A percentile compares a stretch with the other conserved stretches of the same genome.
These are phyloP conservation scores for Cladosporium halotolerans DNA, from an alignment of 2,329 filamentous ascomycete genomes.

Conservation along the genomic window DNA sequence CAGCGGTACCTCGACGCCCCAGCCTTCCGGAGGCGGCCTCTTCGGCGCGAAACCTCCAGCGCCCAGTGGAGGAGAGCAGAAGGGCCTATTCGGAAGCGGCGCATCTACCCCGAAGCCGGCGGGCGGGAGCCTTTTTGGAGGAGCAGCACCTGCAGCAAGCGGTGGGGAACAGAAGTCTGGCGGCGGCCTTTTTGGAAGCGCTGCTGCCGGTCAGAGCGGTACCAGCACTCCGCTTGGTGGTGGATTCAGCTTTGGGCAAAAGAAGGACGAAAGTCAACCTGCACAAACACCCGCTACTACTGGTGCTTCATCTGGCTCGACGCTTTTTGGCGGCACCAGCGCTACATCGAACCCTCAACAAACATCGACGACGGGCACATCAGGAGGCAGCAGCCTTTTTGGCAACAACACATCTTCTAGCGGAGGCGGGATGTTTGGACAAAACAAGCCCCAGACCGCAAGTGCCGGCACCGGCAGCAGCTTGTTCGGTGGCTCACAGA, in stretches of 20 bases:
- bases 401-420: background rate
- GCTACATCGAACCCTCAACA: conserved; percentile 15
- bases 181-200: conserved; percentile 10
- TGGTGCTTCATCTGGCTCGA: conserved; percentile 1
- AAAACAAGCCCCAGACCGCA: conserved; percentile 1
- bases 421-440: background rate
- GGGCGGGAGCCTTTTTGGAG: conserved; percentile 10
- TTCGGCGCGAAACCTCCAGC: conserved; percentile 18
- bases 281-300: conserved; percentile 9
- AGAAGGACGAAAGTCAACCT: conserved; percentile 12
- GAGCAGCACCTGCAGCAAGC: conserved; percentile 5
- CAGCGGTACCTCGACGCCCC: background rate
- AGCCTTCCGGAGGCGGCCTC: conserved; percentile 6
- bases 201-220: conserved; percentile 3
- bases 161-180: conserved; percentile 2
- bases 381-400: background rate
- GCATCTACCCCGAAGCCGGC: conserved; percentile 5
- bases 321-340: conserved; percentile 11
- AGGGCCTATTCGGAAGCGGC: conserved; percentile 8
- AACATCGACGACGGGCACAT: conserved; percentile 19
- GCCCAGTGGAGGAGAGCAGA: conserved; percentile 10
- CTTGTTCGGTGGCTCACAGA: conserved; percentile 13
- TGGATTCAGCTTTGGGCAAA: conserved; percentile 13
- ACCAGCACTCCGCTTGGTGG: conserved; percentile 9
- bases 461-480: conserved; percentile 1